phyloP scores from a whole-genome alignment of 305 asterid genomes.

The Andrographis paniculata region DNA sequence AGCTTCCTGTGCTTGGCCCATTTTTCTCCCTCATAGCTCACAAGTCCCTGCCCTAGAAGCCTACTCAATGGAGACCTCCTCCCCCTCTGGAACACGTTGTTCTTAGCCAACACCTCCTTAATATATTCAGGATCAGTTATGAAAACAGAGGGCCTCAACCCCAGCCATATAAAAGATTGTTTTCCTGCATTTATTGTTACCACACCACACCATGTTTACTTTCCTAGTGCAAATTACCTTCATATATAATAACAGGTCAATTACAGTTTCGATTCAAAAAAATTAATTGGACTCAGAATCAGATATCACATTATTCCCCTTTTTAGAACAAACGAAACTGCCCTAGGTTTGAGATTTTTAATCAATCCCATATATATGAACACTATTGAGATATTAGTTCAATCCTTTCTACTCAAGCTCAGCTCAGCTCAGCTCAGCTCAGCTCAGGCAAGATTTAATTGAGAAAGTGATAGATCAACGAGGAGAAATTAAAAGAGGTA shows the following conservation, averaged over 20 bases:
- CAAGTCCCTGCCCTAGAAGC: slow-evolving; percentile 30
- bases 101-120: slow-evolving; percentile 31
- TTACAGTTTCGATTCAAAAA: not conserved
- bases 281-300: not conserved
- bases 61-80: slow-evolving; percentile 15
- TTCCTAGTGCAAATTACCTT: not conserved
- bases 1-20: slow-evolving; percentile 49
- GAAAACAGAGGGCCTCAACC: slow-evolving; percentile 28
- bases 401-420: too few relatives aligned
- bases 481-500: too few relatives aligned
- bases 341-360: too few relatives aligned
- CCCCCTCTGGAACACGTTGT: slow-evolving; percentile 25
- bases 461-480: too few relatives aligned
- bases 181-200: too few relatives aligned
- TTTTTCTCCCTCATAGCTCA: slow-evolving; percentile 27
- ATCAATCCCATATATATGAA: too few relatives aligned
- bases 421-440: too few relatives aligned
- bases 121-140: slow-evolving; percentile 34
- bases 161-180: slow-evolving; percentile 34
- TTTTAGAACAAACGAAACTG: not conserved
- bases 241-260: not conserved
- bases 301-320: too few relatives aligned
- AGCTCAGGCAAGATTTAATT: too few relatives aligned
- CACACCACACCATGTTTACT: too few relatives aligned
- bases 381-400: too few relatives aligned